Evolutionary conservation across 106 monocot genomes (phyloP).

Genomic region (Apostasia shenzhenica): DNA sequence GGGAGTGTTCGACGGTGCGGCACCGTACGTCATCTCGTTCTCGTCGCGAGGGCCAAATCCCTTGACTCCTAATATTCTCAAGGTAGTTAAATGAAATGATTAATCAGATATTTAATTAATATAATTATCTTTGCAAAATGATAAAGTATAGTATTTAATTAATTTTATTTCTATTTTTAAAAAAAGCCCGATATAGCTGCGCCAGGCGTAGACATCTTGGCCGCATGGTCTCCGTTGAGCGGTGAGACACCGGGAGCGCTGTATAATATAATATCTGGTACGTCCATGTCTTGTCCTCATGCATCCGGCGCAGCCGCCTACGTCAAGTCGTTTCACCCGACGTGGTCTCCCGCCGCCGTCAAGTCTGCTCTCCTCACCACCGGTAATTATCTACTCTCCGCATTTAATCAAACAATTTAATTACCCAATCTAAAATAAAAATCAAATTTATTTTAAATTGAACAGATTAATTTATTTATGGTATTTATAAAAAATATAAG

Average conservation of each 20-base stretch:
- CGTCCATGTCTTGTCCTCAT: conserved; percentile 41
- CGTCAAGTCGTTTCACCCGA: conserved; percentile 27
- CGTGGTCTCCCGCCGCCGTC: conserved; percentile 27
- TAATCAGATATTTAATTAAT: background rate
- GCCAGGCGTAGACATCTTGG: conserved; percentile 15
- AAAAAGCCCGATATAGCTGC: conserved; percentile 16
- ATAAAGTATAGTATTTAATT: background rate
- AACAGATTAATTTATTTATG: background rate
- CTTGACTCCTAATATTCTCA: conserved; percentile 19
- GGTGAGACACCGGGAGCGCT: background rate
- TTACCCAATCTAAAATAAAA: too few species aligned
- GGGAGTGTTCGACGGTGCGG: conserved; percentile 8
- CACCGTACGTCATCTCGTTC: conserved; percentile 16
- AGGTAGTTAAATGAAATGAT: conserved; percentile 10
- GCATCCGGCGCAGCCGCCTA: conserved; percentile 17
- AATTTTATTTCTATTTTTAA: background rate
- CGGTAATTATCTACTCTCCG: background rate
- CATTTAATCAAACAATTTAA: too few species aligned
- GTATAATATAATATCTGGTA: conserved; percentile 30
- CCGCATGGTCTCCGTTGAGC: conserved; percentile 5
- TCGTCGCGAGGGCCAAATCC: conserved; percentile 35
- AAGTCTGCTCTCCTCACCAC: conserved; percentile 39
- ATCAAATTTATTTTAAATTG: too few species aligned
- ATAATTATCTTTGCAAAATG: background rate
- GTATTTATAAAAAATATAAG: background rate